A percentile compares a stretch with the other conserved stretches of the same genome.
phyloP scores from a whole-genome alignment of 306 rosid genomes.

The Prunus kanzakura region DNA sequence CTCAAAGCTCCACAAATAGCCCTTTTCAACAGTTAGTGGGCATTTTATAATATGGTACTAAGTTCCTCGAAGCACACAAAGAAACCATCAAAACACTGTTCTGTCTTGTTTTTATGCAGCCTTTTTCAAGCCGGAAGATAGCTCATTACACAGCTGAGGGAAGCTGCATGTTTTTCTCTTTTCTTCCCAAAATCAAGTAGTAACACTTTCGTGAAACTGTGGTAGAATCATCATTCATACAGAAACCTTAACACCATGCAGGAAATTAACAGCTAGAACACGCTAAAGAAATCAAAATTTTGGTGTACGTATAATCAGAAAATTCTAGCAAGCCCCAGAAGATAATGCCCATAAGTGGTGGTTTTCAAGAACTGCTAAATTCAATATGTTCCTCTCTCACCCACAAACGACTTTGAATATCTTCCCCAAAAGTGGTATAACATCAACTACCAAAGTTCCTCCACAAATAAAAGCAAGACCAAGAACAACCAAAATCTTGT shows the following conservation, averaged over 20 bases:
- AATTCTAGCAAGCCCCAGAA: not conserved
- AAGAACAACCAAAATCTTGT: not conserved
- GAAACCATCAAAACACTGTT: not conserved
- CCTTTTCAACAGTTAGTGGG: not conserved
- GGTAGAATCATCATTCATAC: not conserved
- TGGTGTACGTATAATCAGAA: not conserved
- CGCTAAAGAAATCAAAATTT: not conserved
- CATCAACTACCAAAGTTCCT: slow-evolving; percentile 1
- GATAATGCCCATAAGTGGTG: not conserved
- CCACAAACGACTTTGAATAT: not conserved
- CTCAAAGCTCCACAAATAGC: not conserved
- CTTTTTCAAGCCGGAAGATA: not conserved
- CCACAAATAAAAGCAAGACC: not conserved
- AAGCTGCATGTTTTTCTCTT: not conserved
- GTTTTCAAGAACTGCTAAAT: not conserved
- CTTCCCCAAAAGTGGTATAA: not conserved
- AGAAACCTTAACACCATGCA: not conserved
- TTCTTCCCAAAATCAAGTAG: not conserved
- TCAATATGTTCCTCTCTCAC: not conserved
- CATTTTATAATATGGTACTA: not conserved
- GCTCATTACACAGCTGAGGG: not conserved
- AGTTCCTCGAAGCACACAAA: not conserved
- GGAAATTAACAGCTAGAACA: not conserved
- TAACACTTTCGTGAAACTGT: not conserved
- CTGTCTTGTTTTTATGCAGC: not conserved